These are phyloP conservation scores for Deinandra increscens DNA, from an alignment of 129 eudicot genomes.

Conservation along the genomic window DNA sequence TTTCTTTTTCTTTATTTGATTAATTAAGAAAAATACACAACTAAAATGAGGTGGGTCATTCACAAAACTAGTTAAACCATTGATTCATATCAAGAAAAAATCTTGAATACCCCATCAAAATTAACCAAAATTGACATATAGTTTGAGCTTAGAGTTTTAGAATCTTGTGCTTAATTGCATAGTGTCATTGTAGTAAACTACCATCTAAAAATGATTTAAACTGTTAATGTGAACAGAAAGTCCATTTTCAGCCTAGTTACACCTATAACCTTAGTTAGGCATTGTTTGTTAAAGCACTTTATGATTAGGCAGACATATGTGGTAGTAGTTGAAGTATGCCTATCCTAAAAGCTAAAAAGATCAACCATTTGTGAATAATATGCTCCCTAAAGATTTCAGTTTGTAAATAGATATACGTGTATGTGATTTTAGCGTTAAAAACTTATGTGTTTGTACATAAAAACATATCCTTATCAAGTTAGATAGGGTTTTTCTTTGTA, in stretches of 20 bases:
- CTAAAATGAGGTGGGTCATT: constrained; percentile 33
- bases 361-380: constrained; percentile 9
- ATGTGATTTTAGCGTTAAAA: too few relatives aligned
- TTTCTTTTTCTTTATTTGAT: neutral
- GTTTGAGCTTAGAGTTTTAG: neutral
- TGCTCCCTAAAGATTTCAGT: neutral
- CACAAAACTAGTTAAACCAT: neutral
- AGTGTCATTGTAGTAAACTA: neutral
- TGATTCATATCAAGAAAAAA: neutral
- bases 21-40: constrained; percentile 23
- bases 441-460: neutral
- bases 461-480: neutral
- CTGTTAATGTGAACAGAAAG: neutral
- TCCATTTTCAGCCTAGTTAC: too few relatives aligned
- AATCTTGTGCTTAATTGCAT: neutral
- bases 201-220: neutral
- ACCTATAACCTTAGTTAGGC: constrained; percentile 33
- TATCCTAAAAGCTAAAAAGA: constrained; percentile 26
- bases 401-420: neutral
- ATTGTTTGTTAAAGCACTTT: constrained; percentile 32
- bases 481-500: constrained; percentile 4
- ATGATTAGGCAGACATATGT: constrained; percentile 35
- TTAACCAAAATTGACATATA: neutral
- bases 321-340: constrained; percentile 28
- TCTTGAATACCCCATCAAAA: constrained; percentile 13